Base-by-base conservation (phyloP, 257 asterid species). In the Nicotiana tabacum region DNA sequence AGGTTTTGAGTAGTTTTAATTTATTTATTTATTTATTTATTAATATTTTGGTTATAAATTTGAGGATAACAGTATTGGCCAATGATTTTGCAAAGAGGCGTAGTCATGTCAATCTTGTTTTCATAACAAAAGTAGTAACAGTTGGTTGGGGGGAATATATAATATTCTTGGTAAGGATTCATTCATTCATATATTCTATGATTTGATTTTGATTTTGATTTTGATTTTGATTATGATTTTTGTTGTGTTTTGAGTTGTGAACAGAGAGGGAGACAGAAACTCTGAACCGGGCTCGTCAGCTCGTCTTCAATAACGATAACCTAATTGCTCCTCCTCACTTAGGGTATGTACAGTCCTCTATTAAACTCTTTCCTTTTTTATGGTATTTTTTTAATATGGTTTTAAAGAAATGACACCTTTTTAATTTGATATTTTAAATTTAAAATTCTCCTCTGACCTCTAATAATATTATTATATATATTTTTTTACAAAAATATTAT, bases 231-330 rank as follows among this genome's bases (percentile, higher is more conserved):
- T 32, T 80, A 18, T 8, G 27, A 3, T 21, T 64, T n/a, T 17
- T 84, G 35, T 53, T 51, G 64, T 16, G 24, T 6, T 37, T 72
- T 85, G 43, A 43, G 48, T 43, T 43, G 51, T 21, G 68, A 21
- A 39, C 87, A 95, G 99, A 96, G 86, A 91, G 98, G 91, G 98
- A 96, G 92, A 93, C 98, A 17, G 99, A 96, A 84, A 94, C 97
- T 12, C 85, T 96, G 88, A 93, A 94, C 91, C 93, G 91, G 85
- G 99, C 99, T 77, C 97, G 99, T 62, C 97, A 94, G 48, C 92
- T 96, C 81, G 98, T 96, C 39, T 92, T 91, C 91, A 89, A 88
- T 11, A 96, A 88, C 83, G 99, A 95, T 85, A 72, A 74, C 83
- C 46, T 89, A 61, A 79, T 93, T 43, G 90, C 93, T 67, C 98